These are phyloP conservation scores for Candida neerlandica DNA, from an alignment of 1,139 yeast genomes.

Conservation along the genomic window DNA sequence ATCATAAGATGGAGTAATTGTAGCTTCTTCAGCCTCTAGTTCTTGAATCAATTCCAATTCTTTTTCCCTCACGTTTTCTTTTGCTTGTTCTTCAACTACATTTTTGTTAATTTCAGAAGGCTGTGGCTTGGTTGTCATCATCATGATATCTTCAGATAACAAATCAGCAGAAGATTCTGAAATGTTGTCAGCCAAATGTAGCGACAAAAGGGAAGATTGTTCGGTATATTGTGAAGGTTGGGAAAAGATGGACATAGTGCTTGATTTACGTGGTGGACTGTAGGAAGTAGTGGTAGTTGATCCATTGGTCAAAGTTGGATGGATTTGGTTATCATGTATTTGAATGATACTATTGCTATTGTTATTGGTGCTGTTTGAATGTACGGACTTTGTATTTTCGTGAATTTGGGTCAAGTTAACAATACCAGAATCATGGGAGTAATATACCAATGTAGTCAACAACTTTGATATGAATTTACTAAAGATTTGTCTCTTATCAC, in stretches of 20 bases:
- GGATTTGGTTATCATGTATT: neutral
- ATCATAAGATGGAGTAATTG: conserved; percentile 5
- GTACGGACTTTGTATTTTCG: neutral
- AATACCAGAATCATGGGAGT: conserved; percentile 14
- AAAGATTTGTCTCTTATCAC: conserved; percentile 17
- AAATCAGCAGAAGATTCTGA: conserved; percentile 6
- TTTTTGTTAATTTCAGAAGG: conserved; percentile 8
- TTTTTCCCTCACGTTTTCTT: neutral
- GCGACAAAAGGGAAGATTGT: conserved; percentile 10
- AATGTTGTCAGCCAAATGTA: conserved; percentile 9
- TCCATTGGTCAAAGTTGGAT: conserved; percentile 6
- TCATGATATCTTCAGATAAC: neutral
- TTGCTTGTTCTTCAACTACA: conserved; percentile 4
- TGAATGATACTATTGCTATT: no score
- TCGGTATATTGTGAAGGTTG: conserved; percentile 9
- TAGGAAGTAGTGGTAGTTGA: conserved; percentile 1
- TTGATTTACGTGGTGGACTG: conserved; percentile 4
- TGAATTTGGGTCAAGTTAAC: neutral
- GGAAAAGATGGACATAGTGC: conserved; percentile 5
- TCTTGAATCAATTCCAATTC: neutral
- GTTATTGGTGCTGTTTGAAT: neutral
- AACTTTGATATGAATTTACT: conserved; percentile 20
- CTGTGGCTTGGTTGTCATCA: neutral
- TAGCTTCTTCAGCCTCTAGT: conserved; percentile 8
- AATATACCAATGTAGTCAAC: conserved; percentile 19